Conservation (phyloP, 495 filamentous ascomycete species). For the Trichocladium antarcticum region DNA sequence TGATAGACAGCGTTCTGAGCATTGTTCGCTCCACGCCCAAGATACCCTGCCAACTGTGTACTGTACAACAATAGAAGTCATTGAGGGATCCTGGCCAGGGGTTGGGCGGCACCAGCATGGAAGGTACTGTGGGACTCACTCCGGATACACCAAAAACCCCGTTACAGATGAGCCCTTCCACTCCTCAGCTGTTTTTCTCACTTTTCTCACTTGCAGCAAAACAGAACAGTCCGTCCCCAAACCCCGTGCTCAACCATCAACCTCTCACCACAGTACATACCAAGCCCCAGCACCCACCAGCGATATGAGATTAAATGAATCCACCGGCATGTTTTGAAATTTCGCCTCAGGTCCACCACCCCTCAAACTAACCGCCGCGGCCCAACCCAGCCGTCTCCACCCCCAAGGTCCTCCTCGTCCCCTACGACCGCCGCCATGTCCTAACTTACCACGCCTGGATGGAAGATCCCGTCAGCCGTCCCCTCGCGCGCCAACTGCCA, state of each 20-base stretch:
- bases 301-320: slow-evolving; percentile 34
- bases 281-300: neutral
- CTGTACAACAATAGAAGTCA: slow-evolving; percentile 1
- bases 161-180: neutral
- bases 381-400: slow-evolving; percentile 51
- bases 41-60: slow-evolving; percentile 8
- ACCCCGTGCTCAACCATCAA: neutral
- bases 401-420: slow-evolving; percentile 58
- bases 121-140: neutral
- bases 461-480: slow-evolving; percentile 57
- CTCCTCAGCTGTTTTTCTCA: too few relatives aligned
- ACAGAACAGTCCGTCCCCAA: too few relatives aligned
- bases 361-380: neutral
- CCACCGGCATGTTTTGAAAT: slow-evolving; percentile 27
- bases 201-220: neutral
- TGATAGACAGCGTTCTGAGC: neutral
- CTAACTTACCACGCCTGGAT: slow-evolving; percentile 80
- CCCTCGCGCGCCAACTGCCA: neutral
- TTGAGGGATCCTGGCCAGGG: neutral
- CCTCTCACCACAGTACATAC: neutral
- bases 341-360: neutral
- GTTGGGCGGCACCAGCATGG: neutral
- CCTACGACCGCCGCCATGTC: slow-evolving; percentile 75
- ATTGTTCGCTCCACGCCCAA: neutral
- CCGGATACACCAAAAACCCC: slow-evolving; percentile 1